Percentiles rank a stretch among this genome's conserved stretches.
phyloP scores from a whole-genome alignment of 331 rosid genomes.

The Acacia concinna region DNA sequence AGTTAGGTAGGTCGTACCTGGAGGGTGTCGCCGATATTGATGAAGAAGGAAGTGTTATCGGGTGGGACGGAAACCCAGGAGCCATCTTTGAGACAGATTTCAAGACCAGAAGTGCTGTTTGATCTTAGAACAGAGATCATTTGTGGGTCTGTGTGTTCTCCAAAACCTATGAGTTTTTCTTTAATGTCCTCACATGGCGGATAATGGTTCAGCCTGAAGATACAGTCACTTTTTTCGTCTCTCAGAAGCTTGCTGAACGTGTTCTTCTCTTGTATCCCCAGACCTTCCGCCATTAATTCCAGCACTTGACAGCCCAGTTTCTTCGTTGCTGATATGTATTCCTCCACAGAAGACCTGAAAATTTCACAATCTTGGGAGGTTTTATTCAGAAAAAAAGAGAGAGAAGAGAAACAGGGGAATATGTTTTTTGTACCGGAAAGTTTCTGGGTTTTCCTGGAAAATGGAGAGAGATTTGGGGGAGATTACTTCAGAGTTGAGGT shows the following conservation, averaged over 20 bases:
- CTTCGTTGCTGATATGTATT: constrained; percentile 50
- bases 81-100: constrained; percentile 74
- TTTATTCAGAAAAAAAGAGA: neutral
- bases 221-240: constrained; percentile 68
- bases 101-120: constrained; percentile 73
- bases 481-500: constrained; percentile 52
- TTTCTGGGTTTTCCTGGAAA: constrained; percentile 48
- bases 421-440: constrained; percentile 60
- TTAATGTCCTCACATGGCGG: constrained; percentile 51
- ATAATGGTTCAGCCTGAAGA: constrained; percentile 74
- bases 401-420: constrained; percentile 31
- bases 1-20: constrained; percentile 56
- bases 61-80: constrained; percentile 83
- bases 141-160: constrained; percentile 99
- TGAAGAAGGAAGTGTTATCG: constrained; percentile 67
- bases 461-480: constrained; percentile 45
- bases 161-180: constrained; percentile 75
- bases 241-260: constrained; percentile 52
- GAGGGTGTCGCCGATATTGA: constrained; percentile 82
- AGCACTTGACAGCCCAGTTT: constrained; percentile 47
- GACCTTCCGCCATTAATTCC: constrained; percentile 69
- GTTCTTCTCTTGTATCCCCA: constrained; percentile 50
- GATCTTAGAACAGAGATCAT: constrained; percentile 83
- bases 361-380: neutral
- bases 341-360: constrained; percentile 49